phyloP scores from a whole-genome alignment of 1,284 basidiomycete species.

The Malassezia brasiliensis region DNA sequence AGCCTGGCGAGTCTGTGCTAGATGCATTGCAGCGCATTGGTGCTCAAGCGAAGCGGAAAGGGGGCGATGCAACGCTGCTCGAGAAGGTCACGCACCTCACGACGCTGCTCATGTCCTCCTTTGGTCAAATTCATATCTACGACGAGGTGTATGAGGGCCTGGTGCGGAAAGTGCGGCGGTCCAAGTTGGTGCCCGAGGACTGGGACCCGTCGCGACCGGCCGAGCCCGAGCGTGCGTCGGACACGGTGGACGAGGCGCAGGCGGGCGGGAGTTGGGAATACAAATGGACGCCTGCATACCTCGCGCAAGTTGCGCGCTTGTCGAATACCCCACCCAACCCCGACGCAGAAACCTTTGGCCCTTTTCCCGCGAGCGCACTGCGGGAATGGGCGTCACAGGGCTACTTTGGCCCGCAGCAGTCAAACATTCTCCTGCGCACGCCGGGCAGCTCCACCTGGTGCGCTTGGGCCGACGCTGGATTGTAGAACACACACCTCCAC shows the following conservation, averaged over 20 bases:
- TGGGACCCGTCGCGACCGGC: conserved; percentile 34
- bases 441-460: conserved; percentile 1
- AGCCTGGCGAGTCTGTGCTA: conserved; percentile 80
- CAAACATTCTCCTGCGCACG: conserved; percentile 32
- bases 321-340: conserved; percentile 20
- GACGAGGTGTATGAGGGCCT: conserved; percentile 40
- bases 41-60: conserved; percentile 49
- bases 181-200: conserved; percentile 31
- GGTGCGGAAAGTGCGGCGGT: conserved; percentile 30
- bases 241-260: background rate
- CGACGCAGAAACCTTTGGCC: conserved; percentile 36
- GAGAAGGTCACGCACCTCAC: conserved; percentile 35
- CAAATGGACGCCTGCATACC: conserved; percentile 38
- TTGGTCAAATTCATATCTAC: conserved; percentile 40
- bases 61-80: conserved; percentile 6
- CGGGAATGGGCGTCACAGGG: conserved; percentile 31
- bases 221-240: conserved; percentile 2
- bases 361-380: conserved; percentile 28
- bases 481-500: conserved; percentile 5
- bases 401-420: conserved; percentile 36
- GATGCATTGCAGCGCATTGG: conserved; percentile 81
- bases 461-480: conserved; percentile 7
- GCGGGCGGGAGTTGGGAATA: conserved; percentile 25
- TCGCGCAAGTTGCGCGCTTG: conserved; percentile 21
- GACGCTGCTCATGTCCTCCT: conserved; percentile 36